Conservation (phyloP, 2,329 filamentous ascomycete genomes). For the Calcarisporium arbuscula region DNA sequence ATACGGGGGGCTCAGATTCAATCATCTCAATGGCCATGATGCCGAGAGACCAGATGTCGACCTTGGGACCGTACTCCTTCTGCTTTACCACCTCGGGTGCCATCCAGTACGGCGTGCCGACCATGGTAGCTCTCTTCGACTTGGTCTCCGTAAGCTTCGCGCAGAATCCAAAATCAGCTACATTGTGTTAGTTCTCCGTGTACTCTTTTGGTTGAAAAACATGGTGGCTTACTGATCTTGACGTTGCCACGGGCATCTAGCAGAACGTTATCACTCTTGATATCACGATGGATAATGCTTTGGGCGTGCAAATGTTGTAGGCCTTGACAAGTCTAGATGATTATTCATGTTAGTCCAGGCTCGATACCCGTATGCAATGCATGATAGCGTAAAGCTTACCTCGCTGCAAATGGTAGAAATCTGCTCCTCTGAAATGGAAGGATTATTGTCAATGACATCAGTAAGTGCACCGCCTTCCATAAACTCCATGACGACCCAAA, state of each 20-base stretch:
- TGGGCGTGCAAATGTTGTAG: slow-evolving; percentile 91
- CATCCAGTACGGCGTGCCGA: slow-evolving; percentile 99
- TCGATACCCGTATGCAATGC: too few relatives aligned
- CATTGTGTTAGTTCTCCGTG: slow-evolving; percentile 23
- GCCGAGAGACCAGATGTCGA: slow-evolving; percentile 97
- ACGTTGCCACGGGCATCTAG: slow-evolving; percentile 91
- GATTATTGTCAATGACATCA: slow-evolving; percentile 98
- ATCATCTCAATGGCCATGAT: slow-evolving; percentile 99
- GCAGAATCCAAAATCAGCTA: slow-evolving; percentile 98
- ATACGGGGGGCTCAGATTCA: slow-evolving; percentile 94
- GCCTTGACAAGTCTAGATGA: slow-evolving; percentile 78
- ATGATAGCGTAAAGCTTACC: slow-evolving; percentile 60
- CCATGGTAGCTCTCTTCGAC: slow-evolving; percentile 97
- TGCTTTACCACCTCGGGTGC: slow-evolving; percentile 98
- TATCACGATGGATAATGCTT: slow-evolving; percentile 97
- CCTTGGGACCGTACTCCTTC: slow-evolving; percentile 97
- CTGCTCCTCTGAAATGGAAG: slow-evolving; percentile 88
- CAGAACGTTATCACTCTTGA: slow-evolving; percentile 98
- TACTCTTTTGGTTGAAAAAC: too few relatives aligned
- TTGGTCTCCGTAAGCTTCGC: slow-evolving; percentile 96
- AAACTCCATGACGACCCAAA: slow-evolving; percentile 99
- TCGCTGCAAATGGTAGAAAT: slow-evolving; percentile 96
- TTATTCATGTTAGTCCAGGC: slow-evolving; percentile 12
- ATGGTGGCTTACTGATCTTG: slow-evolving; percentile 83
- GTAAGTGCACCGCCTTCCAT: slow-evolving; percentile 98